Evolutionary conservation across 1,284 basidiomycete genomes (phyloP).

Genomic region (Rhodotorula sp.): DNA sequence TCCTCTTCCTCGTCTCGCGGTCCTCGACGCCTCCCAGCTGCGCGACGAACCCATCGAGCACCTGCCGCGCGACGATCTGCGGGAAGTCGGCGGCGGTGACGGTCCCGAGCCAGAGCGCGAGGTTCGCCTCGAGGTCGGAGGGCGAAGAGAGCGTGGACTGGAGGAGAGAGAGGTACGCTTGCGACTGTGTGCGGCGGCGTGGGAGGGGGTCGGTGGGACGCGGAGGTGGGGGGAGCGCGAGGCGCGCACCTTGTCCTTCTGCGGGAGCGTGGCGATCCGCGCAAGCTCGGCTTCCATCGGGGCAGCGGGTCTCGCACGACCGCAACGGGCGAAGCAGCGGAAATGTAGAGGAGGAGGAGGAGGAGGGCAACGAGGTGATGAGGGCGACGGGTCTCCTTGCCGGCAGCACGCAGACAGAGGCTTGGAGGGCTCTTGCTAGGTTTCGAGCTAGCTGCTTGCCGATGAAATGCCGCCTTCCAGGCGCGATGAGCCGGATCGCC

Average conservation of each 20-base stretch:
- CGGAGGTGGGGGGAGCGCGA: neutral
- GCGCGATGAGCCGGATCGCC: too few species aligned
- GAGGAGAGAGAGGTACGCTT: conserved; percentile 62
- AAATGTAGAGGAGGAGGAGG: neutral
- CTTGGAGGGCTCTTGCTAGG: too few species aligned
- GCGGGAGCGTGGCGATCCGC: conserved; percentile 18
- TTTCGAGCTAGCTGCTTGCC: too few species aligned
- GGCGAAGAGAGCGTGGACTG: conserved; percentile 47
- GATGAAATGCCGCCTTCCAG: too few species aligned
- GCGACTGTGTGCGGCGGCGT: conserved; percentile 11
- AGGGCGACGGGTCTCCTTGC: too few species aligned
- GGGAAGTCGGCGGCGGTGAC: conserved; percentile 78
- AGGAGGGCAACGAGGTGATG: neutral
- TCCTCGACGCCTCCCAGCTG: conserved; percentile 64
- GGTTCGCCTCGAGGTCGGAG: conserved; percentile 61
- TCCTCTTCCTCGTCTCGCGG: conserved; percentile 62
- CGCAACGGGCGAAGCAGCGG: neutral
- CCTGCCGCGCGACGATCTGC: conserved; percentile 79
- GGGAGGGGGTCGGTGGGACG: too few species aligned
- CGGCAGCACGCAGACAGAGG: too few species aligned
- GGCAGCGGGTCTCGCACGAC: neutral
- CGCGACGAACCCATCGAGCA: conserved; percentile 76
- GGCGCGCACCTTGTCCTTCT: conserved; percentile 36
- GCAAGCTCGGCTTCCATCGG: conserved; percentile 31
- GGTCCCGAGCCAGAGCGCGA: conserved; percentile 63